Evolutionary conservation across 75 land plant species (phyloP).

Genomic region (Sequoiadendron giganteum): DNA sequence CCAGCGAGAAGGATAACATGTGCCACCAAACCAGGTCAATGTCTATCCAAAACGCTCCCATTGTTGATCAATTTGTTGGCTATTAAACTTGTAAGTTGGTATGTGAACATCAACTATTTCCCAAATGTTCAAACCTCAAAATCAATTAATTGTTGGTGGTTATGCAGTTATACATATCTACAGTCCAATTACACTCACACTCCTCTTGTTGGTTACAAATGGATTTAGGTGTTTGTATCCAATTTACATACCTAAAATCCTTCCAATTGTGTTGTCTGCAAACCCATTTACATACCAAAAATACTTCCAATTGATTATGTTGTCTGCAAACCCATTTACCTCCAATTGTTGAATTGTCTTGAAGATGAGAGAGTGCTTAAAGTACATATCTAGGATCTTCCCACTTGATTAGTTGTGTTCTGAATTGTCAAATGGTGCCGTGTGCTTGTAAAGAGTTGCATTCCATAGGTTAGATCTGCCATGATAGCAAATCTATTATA

Average conservation of each 20-base stretch:
- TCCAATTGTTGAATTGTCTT: background rate
- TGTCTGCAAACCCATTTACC: background rate
- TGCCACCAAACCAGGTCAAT: background rate
- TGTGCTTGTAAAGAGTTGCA: background rate
- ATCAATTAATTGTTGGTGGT: background rate
- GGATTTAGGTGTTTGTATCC: too few relatives aligned
- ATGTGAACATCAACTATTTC: background rate
- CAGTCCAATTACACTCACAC: too few relatives aligned
- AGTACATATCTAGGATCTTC: too few relatives aligned
- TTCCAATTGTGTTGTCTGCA: background rate
- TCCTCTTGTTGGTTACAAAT: too few relatives aligned
- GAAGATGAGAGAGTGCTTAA: too few relatives aligned
- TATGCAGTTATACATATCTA: too few relatives aligned
- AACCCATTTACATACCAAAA: background rate
- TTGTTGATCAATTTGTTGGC: background rate
- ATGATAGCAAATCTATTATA: background rate
- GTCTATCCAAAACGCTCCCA: background rate
- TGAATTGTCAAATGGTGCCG: too few relatives aligned
- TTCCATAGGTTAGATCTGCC: background rate
- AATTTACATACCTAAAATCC: background rate
- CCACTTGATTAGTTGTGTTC: too few relatives aligned
- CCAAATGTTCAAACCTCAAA: background rate
- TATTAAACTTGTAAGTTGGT: background rate
- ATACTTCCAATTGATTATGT: background rate
- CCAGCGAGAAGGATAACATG: background rate